Evolutionary conservation across 2,329 filamentous ascomycete species (phyloP), one percentile per base, ranked within the genome.

Genomic region (Neonectria magnoliae): DNA sequence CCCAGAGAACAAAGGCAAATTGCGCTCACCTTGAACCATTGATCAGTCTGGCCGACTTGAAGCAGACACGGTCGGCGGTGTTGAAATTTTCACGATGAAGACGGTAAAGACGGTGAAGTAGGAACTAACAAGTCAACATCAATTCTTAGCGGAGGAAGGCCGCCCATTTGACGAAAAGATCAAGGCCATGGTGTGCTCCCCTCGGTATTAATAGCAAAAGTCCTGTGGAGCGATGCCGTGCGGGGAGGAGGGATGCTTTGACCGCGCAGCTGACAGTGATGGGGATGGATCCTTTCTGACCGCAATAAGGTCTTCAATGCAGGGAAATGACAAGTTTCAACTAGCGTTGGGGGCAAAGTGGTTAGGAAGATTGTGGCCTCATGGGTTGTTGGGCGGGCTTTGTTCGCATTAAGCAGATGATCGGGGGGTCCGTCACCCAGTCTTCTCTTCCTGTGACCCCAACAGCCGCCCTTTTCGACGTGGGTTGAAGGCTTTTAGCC

Each of bases 181-280:
- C 44, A 55, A 38, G 48, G 45, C 60, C 59, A 64, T 67, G 59
- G 71, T 68, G 68, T 60, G 63, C 60, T 68, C 57, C 57, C 65
- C 65, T 55, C 60, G 62, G 65, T 62, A 62, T 72, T 65, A 65
- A 65, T 56, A 58, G 50, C 31, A 41, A 64, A 64, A 25, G 57
- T 64, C 69, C 70, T 66, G 67, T 56, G 71, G 65, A 61, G 65
- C 65, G 69, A 65, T 72, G 66, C 68, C 60, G 70, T 73, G 67
- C 62, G 65, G 67, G 71, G 57, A 25, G 60, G 57, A 38, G 14
- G 56, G 60, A 63, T 64, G 71, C 71, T 71, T 70, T 73, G 71
- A 73, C 71, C 71, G 71, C 71, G 62, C 65, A 52, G 65, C 63
- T 66, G 65, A 60, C 68, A 60, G 71, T 72, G 71, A 72, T 64